These are phyloP conservation scores for Mycena belliarum DNA, from an alignment of 768 basidiomycete species.

Conservation along the genomic window DNA sequence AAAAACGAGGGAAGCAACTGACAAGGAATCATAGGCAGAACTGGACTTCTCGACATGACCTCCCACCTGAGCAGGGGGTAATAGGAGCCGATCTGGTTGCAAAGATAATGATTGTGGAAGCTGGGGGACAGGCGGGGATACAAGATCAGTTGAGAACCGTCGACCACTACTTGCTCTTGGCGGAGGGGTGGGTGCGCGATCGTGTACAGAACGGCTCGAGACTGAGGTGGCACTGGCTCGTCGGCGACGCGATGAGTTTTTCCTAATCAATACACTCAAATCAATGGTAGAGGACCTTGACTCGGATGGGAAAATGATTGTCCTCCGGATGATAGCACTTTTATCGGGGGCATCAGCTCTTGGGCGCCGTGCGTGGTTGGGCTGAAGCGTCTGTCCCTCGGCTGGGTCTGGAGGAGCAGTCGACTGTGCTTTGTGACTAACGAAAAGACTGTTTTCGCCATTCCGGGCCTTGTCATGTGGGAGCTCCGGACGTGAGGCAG, in stretches of 20 bases:
- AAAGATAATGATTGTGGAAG: conserved; percentile 53
- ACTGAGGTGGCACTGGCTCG: conserved; percentile 59
- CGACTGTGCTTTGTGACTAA: conserved; percentile 13
- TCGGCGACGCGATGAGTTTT: conserved; percentile 59
- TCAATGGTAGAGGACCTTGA: conserved; percentile 58
- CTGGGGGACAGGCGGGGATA: conserved; percentile 70
- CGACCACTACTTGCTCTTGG: conserved; percentile 53
- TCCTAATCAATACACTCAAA: conserved; percentile 53
- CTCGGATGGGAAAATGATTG: conserved; percentile 78
- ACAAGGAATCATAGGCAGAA: conserved; percentile 80
- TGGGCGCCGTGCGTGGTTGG: conserved; percentile 41
- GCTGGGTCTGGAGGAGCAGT: conserved; percentile 16
- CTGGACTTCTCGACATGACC: conserved; percentile 61
- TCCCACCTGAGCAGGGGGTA: conserved; percentile 39
- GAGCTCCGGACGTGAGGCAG: conserved; percentile 26
- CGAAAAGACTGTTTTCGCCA: conserved; percentile 4
- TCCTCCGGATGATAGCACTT: conserved; percentile 69
- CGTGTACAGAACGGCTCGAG: conserved; percentile 75
- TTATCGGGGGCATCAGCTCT: conserved; percentile 40
- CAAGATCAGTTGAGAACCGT: conserved; percentile 64
- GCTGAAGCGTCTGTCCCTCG: conserved; percentile 22
- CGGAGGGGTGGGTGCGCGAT: conserved; percentile 85
- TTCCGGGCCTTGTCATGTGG: conserved; percentile 29
- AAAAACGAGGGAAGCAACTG: conserved; percentile 34
- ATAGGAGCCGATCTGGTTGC: conserved; percentile 41